Evolutionary conservation across 73 alveolate genomes (phyloP), one percentile per base, ranked within the genome.

Genomic region (Paramecium caudatum): DNA sequence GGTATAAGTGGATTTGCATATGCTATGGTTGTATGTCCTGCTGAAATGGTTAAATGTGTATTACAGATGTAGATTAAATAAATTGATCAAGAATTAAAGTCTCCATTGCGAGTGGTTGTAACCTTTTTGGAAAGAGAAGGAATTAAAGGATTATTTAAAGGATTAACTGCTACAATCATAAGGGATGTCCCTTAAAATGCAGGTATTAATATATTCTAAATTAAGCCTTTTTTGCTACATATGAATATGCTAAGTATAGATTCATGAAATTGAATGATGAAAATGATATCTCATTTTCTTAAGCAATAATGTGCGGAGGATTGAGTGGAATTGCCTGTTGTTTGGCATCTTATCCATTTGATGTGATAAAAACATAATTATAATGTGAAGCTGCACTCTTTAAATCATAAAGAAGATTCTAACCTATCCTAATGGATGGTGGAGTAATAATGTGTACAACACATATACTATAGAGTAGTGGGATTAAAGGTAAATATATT

Each of bases 181-280:
- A 74, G 88, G 43, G 88, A 74, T 74, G 62, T 74, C n/a, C 88
- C 88, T 19, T 39, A 74, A 34, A 65, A 65, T 65, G 83, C 83
- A 65, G 83, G 83, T 65, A 65, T n/a, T 33, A 1, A 13, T 4
- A n/a, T 15, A 65, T 32, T 32, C 49, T 34, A 32, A 25, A 30
- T 3, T 65, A 25, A 65, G 83, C 83, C 7, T 65, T 65, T 43
- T 65, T 65, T 3, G 39, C 83, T 3, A 65, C 83, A 3, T 65
- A 33, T 65, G 83, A 65, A 65, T 65, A 65, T 30, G 39, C 50
- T 32, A 65, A 36, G 34, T 65, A 65, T 55, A 4, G 23, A 68
- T 37, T 68, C 83, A 33, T 25, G n/a, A 13, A 33, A 65, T 15
- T 15, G 47, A 36, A 65, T 65, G 16, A 33, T 6, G 32, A 36